Evolutionary conservation across 2,329 filamentous ascomycete genomes (phyloP), one percentile per base, ranked within the genome.

Genomic region (Dothidotthia symphoricarpi): DNA sequence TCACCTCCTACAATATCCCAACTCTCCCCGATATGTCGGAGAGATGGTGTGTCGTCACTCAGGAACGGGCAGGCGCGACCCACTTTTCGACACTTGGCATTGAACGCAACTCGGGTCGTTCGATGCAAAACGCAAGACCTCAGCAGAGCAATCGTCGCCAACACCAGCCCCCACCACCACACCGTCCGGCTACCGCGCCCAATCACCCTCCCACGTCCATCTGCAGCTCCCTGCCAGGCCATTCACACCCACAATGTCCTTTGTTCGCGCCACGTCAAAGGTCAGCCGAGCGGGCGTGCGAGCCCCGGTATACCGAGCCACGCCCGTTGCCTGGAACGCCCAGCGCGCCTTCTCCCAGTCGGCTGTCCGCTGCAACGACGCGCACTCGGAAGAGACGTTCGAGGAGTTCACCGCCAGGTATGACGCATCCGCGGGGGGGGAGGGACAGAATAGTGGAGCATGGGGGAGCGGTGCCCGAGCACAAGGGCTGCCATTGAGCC

Each of bases 351-450:
- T 80, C 60, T 77, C 77, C 59, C 77, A 75, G 61, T 72, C 71
- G 55, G 74, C 64, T 37, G 55, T 57, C 38, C 59, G 54, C 58
- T 67, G 54, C 48, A 63, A 53, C 46, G 74, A 78, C 50, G 71
- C 72, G 66, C 87, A 95, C 73, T 81, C 84, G 67, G 93, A 98
- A 73, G 93, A 98, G 83, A 95, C 86, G 64, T 98, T 95, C 63
- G 93, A 98, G 78, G 90, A 97, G 77, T 98, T 98, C 75, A 89
- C 87, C 73, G 86, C 89, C 63, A 90, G 93, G 93, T 98, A 87
- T 58, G 76, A 55, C 48, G 43, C 45, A 47, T 44, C 50, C 28
- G 26, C 34, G 47, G 52, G 45, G 49, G 45, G 51, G 45, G 46
- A 35, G 25, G 36, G 34, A 35, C 24, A 35, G 29, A 39, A 22